These are phyloP conservation scores for Polyrhizophydium stewartii DNA, from an alignment of 371 early-diverging fungal genomes.

Conservation along the genomic window DNA sequence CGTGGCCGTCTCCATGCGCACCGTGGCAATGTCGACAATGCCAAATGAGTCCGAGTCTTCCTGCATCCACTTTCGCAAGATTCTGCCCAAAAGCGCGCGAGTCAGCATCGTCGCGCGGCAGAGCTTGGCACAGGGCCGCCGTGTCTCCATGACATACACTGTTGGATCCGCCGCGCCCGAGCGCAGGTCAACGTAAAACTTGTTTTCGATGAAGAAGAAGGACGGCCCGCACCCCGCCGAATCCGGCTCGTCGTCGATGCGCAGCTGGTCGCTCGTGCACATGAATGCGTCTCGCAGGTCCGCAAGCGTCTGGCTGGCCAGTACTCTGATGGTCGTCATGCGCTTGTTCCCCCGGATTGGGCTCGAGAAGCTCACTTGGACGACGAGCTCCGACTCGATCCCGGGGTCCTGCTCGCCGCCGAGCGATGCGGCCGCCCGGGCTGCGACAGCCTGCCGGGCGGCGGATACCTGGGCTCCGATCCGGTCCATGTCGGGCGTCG, in stretches of 20 bases:
- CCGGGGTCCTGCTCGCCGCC: neutral
- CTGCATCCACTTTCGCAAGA: neutral
- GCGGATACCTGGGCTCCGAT: too few relatives aligned
- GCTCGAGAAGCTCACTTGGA: neutral
- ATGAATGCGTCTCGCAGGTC: neutral
- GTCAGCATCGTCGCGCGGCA: too few relatives aligned
- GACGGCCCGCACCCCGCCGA: neutral
- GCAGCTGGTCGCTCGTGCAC: neutral
- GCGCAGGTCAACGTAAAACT: neutral
- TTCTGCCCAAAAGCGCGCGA: neutral
- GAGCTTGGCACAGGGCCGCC: too few relatives aligned
- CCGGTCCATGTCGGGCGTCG: too few relatives aligned
- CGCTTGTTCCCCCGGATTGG: neutral
- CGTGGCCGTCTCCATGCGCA: neutral
- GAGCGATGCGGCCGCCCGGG: too few relatives aligned
- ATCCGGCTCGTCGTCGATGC: neutral
- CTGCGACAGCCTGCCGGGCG: too few relatives aligned
- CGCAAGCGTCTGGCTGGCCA: neutral
- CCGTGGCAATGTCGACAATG: neutral
- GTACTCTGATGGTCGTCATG: neutral
- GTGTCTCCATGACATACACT: too few relatives aligned
- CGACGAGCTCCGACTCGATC: neutral
- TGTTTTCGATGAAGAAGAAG: neutral
- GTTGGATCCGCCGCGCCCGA: too few relatives aligned
- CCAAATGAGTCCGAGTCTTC: neutral